These are phyloP conservation scores for Schwanniomyces yamadae DNA, from an alignment of 805 yeast species.

Conservation along the genomic window DNA sequence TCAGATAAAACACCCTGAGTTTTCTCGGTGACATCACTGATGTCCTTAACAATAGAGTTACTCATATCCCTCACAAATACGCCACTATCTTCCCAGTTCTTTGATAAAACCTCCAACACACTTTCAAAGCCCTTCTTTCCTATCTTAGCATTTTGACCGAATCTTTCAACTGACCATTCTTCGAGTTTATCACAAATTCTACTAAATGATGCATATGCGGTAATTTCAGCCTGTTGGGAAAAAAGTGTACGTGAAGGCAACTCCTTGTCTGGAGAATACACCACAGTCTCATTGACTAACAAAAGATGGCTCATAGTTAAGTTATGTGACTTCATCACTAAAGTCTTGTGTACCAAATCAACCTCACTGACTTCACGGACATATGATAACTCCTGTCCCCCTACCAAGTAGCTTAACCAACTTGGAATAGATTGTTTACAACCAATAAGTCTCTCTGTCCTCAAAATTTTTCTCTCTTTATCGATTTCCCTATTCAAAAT, in stretches of 20 bases:
- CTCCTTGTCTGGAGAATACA: conserved; percentile 65
- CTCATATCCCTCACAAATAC: conserved; percentile 34
- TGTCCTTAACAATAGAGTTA: conserved; percentile 23
- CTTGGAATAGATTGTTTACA: conserved; percentile 83
- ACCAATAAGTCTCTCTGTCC: conserved; percentile 85
- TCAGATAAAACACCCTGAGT: conserved; percentile 13
- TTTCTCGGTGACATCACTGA: conserved; percentile 21
- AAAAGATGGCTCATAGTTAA: conserved; percentile 75
- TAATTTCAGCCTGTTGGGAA: conserved; percentile 81
- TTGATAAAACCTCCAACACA: conserved; percentile 57
- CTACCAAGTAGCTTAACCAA: conserved; percentile 75
- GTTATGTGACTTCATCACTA: conserved; percentile 83
- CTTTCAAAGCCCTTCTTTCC: conserved; percentile 86
- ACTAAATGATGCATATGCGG: conserved; percentile 74
- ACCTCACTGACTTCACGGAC: conserved; percentile 89
- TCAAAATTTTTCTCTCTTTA: conserved; percentile 43
- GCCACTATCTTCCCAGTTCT: conserved; percentile 43
- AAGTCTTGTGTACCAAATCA: conserved; percentile 59
- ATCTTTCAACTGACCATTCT: conserved; percentile 88
- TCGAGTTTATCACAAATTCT: conserved; percentile 79
- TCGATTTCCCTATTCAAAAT: conserved; percentile 72
- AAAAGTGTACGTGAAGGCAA: conserved; percentile 62
- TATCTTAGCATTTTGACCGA: conserved; percentile 78
- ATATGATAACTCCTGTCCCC: conserved; percentile 69
- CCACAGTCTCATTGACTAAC: conserved; percentile 84